Conservation (phyloP, 768 basidiomycete species). For the Mycena rosella region DNA sequence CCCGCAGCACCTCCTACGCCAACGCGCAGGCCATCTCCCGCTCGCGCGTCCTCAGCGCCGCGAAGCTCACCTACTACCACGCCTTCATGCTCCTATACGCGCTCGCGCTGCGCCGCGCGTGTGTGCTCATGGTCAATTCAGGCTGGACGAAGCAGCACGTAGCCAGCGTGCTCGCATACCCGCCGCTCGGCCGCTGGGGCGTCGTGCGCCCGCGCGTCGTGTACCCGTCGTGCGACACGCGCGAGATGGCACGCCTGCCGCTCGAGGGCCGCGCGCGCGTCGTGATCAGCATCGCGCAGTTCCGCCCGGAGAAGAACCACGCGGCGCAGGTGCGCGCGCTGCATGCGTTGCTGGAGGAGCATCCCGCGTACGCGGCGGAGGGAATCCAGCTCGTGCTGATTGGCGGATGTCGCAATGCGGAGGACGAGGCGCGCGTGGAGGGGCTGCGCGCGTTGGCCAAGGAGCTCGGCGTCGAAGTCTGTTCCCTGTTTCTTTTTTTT, state of each 20-base stretch:
- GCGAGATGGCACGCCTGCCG: constrained; percentile 70
- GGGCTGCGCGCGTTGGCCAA: constrained; percentile 68
- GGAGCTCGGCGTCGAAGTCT: constrained; percentile 75
- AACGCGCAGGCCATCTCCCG: not conserved
- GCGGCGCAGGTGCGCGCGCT: constrained; percentile 82
- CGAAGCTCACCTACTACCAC: constrained; percentile 82
- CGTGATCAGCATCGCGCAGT: constrained; percentile 92
- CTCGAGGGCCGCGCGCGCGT: constrained; percentile 69
- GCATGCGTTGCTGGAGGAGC: constrained; percentile 62
- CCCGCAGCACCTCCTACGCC: not conserved
- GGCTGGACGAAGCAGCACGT: constrained; percentile 94
- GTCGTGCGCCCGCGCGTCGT: constrained; percentile 70
- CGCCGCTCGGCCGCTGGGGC: constrained; percentile 63
- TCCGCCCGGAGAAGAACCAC: constrained; percentile 97
- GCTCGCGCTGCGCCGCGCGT: constrained; percentile 75
- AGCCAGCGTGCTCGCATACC: constrained; percentile 69
- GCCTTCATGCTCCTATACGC: constrained; percentile 89
- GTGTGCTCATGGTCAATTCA: constrained; percentile 93
- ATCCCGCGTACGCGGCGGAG: constrained; percentile 67
- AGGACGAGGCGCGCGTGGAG: constrained; percentile 78
- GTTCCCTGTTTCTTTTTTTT: constrained; percentile 32
- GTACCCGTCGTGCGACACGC: constrained; percentile 94
- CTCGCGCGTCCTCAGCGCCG: constrained; percentile 61
- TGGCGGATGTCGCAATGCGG: constrained; percentile 87
- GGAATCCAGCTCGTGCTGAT: constrained; percentile 77